phyloP scores from a whole-genome alignment of 345 rosid species.

The Trapa bicornis region DNA sequence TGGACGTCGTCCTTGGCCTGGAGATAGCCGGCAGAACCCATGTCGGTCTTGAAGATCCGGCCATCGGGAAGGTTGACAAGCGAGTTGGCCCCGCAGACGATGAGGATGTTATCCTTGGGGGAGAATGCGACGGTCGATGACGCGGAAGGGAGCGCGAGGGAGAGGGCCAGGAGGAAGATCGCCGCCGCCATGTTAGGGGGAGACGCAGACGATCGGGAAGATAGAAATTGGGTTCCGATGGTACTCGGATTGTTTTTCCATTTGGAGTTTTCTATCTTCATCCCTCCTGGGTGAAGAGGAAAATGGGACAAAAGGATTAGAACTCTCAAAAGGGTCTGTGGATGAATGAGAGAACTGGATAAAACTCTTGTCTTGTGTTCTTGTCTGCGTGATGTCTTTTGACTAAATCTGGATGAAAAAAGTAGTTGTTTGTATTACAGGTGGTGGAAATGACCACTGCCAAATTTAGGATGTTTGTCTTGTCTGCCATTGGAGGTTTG shows the following conservation, averaged over 20 bases:
- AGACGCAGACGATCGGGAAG: neutral
- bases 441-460: neutral
- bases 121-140: neutral
- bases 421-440: neutral
- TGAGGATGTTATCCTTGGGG: conserved; percentile 8
- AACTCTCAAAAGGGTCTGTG: neutral
- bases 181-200: neutral
- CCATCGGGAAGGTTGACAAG: conserved; percentile 8
- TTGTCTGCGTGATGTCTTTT: neutral
- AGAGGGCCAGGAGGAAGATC: neutral
- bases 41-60: conserved; percentile 10
- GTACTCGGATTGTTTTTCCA: neutral
- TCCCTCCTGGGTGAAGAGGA: conserved; percentile 7
- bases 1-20: conserved; percentile 6
- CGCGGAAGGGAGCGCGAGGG: neutral
- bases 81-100: conserved; percentile 9
- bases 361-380: neutral
- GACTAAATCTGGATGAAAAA: neutral
- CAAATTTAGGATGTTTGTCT: neutral
- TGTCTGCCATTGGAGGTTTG: neutral
- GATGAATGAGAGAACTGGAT: neutral
- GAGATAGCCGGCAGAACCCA: conserved; percentile 6
- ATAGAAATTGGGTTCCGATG: neutral
- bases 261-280: conserved; percentile 5
- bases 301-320: neutral